Base-by-base conservation (phyloP, 768 basidiomycete genomes). In the Termitomyces sp. region DNA sequence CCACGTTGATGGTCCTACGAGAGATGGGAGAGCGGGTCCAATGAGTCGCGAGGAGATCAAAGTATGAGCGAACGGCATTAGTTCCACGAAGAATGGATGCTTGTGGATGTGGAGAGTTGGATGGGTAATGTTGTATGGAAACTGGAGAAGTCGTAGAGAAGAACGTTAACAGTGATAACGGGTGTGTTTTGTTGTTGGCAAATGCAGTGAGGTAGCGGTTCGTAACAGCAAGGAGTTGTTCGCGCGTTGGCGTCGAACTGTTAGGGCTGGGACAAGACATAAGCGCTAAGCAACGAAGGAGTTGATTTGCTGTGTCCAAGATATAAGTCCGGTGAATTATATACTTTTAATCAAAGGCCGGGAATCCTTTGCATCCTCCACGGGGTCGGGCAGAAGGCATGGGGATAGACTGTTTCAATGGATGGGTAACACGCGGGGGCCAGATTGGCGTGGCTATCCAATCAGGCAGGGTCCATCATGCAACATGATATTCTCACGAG, bases 21-120 rank as follows among this genome's bases (percentile, higher is more conserved):
- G 65, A 20, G 18, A 71, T 58, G 22, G 71, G 61, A 1, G 72
- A 67, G 8, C 78, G 74, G 5, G 66, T 69, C 73, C 75, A 81
- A 61, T 80, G 72, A 3, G 78, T 78, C 16, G 75, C 71, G 31
- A 79, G 64, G 44, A 80, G 65, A 64, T 81, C 79, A 50, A 80
- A 78, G 60, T 80, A 81, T 0, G 79, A 81, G 20, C 79, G 75
- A 29, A 80, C 67, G 16, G 76, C 79, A 53, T 80, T 79, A 14
- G 70, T 60, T 9, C 79, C 79, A 31, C 68, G 64, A 5, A 79
- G 62, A 12, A 73, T 69, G 1, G 74, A 73, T 4, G 71, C 56
- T 22, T 67, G 62, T 5, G 75, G 72, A 54, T 72, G 62, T 1
- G 71, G 62, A 58, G 74, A 76, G 1, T 59, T 54, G 2, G 68